Percentiles rank a stretch among this genome's conserved stretches.
Conservation (phyloP, 345 rosid species). For the Toxicodendron radicans region DNA sequence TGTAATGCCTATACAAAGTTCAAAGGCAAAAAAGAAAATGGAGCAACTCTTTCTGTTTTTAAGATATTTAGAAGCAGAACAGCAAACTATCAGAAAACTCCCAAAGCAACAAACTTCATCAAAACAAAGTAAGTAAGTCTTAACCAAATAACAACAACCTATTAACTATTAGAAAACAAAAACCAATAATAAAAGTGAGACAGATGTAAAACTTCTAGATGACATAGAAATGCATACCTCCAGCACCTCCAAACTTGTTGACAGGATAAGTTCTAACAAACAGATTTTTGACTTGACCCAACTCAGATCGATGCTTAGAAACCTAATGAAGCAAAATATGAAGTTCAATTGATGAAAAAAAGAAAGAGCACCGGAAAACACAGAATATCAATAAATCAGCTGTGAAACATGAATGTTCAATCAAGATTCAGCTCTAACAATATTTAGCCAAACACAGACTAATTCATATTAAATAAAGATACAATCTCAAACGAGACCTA, state of each 20-base stretch:
- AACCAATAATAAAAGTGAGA: not conserved
- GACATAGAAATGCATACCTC: slow-evolving; percentile 34
- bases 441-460: not conserved
- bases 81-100: not conserved
- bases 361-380: not conserved
- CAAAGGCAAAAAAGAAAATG: not conserved
- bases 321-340: slow-evolving; percentile 37
- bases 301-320: slow-evolving; percentile 49
- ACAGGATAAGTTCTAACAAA: slow-evolving; percentile 41
- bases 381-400: not conserved
- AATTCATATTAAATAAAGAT: not conserved
- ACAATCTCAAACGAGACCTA: not conserved
- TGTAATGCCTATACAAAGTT: not conserved
- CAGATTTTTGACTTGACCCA: slow-evolving; percentile 39
- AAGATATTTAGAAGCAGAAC: not conserved
- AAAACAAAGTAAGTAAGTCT: not conserved
- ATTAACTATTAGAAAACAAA: not conserved
- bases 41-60: not conserved
- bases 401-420: not conserved
- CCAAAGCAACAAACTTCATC: not conserved
- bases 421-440: not conserved
- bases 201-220: not conserved
- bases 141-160: not conserved
- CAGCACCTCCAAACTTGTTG: slow-evolving; percentile 37
- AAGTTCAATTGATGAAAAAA: not conserved